A percentile compares a stretch with the other conserved stretches of the same genome.
Conservation (phyloP, 1,284 basidiomycete species). For the Fomitopsis palustris region DNA sequence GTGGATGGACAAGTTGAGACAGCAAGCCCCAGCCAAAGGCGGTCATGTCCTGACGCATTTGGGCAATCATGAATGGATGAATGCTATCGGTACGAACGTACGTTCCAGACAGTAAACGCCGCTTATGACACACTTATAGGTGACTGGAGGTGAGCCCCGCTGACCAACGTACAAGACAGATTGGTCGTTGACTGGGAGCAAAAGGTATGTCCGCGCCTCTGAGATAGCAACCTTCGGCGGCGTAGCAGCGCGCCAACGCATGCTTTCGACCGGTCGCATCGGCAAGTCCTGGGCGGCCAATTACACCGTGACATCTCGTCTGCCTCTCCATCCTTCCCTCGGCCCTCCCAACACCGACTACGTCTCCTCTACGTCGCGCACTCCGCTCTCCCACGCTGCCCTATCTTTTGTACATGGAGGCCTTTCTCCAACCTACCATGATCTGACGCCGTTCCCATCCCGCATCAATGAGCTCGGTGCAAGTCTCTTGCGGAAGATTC, state of each 20-base stretch:
- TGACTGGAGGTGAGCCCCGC: constrained; percentile 73
- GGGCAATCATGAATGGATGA: constrained; percentile 95
- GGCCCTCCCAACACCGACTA: constrained; percentile 73
- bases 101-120: neutral
- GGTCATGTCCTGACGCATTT: constrained; percentile 75
- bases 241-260: constrained; percentile 64
- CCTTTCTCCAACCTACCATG: constrained; percentile 68
- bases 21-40: constrained; percentile 64
- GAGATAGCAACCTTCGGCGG: constrained; percentile 82
- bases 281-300: constrained; percentile 84
- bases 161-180: neutral
- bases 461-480: constrained; percentile 73
- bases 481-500: constrained; percentile 63
- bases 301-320: constrained; percentile 79
- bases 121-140: constrained; percentile 35
- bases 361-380: constrained; percentile 37
- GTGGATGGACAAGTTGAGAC: constrained; percentile 81
- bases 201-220: constrained; percentile 76
- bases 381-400: constrained; percentile 68
- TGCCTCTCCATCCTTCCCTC: constrained; percentile 71
- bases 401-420: constrained; percentile 89
- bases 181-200: neutral
- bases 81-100: constrained; percentile 61
- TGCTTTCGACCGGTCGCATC: constrained; percentile 74
- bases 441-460: constrained; percentile 76